Evolutionary conservation across 2,329 filamentous ascomycete genomes (phyloP), one percentile per base, ranked within the genome.

Genomic region (Pseudogymnoascus sp.): DNA sequence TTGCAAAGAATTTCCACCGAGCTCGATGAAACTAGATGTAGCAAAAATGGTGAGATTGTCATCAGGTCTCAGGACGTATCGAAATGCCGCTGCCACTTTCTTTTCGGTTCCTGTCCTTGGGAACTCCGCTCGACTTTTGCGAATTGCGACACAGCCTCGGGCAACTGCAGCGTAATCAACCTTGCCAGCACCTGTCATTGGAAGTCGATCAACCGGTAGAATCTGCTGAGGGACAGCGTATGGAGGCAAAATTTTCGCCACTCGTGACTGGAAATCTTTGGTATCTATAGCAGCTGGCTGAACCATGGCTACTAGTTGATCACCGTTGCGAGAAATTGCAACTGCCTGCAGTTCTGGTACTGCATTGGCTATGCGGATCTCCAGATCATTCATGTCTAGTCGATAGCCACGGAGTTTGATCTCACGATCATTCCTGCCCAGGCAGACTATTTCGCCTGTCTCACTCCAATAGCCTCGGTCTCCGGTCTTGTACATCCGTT

Each of bases 351-450:
- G 62, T 6, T 41, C 51, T 1, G 60, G 60, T 48, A 64, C 25
- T 2, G 67, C 71, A 7, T 66, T 37, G 7, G 62, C n/a, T 2
- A 75, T 71, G 1, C 71, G 68, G 0, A 68, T 65, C 63, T 78
- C 77, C 5, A 79, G 65, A 41, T 79, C 77, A 28, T 75, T 70
- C 1, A 79, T 70, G 61, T 80, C 77, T 8, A 78, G 64, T 2
- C 78, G 75, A 65, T 76, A 74, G 1, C 76, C 76, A 1, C 72
- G 69, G 1, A 77, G 60, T 63, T 78, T 77, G 65, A 77, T 70
- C 65, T 79, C 75, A 0, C 75, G 73, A 69, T 81, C 79, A 2
- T 73, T 75, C 2, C 80, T 75, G 1, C 78, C 77, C 4, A 76
- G 65, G 39, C 75, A 74, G 2, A 73, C 67, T 2, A 81, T 61